These are phyloP conservation scores for Trichoderma lentiforme DNA, from an alignment of 2,329 filamentous ascomycete genomes.

Conservation along the genomic window DNA sequence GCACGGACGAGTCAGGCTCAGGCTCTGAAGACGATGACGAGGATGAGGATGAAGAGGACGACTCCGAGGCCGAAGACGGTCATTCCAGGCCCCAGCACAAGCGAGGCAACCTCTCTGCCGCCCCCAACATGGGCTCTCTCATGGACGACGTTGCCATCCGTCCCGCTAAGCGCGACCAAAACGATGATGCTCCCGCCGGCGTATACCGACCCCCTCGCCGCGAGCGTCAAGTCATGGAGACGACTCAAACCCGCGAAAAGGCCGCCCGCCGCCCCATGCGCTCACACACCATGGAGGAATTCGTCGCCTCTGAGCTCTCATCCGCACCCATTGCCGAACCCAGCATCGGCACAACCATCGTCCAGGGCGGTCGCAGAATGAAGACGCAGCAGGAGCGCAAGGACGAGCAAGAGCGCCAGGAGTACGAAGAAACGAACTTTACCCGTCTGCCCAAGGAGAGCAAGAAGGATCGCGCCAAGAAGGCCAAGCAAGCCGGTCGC, in stretches of 20 bases:
- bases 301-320: constrained; percentile 80
- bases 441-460: constrained; percentile 78
- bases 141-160: constrained; percentile 33
- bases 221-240: constrained; percentile 80
- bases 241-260: constrained; percentile 59
- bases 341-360: constrained; percentile 87
- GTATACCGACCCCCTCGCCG: constrained; percentile 89
- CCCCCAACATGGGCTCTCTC: constrained; percentile 33
- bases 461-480: constrained; percentile 80
- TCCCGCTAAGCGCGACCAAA: constrained; percentile 30
- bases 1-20: constrained; percentile 24
- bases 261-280: constrained; percentile 61
- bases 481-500: constrained; percentile 49
- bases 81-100: constrained; percentile 21
- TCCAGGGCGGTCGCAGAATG: constrained; percentile 70
- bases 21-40: constrained; percentile 37
- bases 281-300: constrained; percentile 88
- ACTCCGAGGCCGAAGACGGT: constrained; percentile 27
- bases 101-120: constrained; percentile 29
- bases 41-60: constrained; percentile 38
- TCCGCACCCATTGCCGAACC: constrained; percentile 77
- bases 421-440: constrained; percentile 93
- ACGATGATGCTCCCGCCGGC: constrained; percentile 48
- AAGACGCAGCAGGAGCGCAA: constrained; percentile 75
- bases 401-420: constrained; percentile 71